Evolutionary conservation across 2,329 filamentous ascomycete species (phyloP).

Genomic region (Thelonectria discophora): DNA sequence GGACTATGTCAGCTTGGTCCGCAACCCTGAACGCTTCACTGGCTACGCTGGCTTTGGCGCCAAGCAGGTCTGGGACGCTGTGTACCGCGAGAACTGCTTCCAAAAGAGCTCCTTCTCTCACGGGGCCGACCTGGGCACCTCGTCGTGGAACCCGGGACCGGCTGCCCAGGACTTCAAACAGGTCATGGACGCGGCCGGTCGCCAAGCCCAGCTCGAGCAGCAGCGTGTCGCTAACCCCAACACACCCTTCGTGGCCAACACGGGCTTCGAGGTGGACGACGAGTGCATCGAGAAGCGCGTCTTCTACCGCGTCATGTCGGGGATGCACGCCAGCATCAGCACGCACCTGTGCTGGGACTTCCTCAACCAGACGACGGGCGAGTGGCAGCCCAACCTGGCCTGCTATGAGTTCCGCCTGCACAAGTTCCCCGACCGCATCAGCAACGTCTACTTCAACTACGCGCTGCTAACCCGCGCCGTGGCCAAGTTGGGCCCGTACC

Average conservation of each 20-base stretch:
- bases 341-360: constrained; percentile 97
- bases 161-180: constrained; percentile 70
- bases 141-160: constrained; percentile 54
- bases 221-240: constrained; percentile 55
- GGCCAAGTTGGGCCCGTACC: constrained; percentile 85
- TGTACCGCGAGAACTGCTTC: constrained; percentile 98
- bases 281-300: constrained; percentile 99
- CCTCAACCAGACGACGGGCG: constrained; percentile 90
- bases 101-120: constrained; percentile 70
- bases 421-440: constrained; percentile 85
- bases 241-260: constrained; percentile 68
- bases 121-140: constrained; percentile 63
- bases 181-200: constrained; percentile 66
- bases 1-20: constrained; percentile 93
- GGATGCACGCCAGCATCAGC: constrained; percentile 98
- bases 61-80: constrained; percentile 93
- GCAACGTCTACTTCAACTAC: constrained; percentile 99
- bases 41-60: constrained; percentile 88
- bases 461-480: constrained; percentile 92
- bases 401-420: constrained; percentile 93
- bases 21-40: constrained; percentile 95
- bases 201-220: constrained; percentile 69
- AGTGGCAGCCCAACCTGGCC: constrained; percentile 89
- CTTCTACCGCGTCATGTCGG: constrained; percentile 93
- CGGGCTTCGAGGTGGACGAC: constrained; percentile 80